Evolutionary conservation across 768 basidiomycete genomes (phyloP).

Genomic region (Kwoniella europaea): DNA sequence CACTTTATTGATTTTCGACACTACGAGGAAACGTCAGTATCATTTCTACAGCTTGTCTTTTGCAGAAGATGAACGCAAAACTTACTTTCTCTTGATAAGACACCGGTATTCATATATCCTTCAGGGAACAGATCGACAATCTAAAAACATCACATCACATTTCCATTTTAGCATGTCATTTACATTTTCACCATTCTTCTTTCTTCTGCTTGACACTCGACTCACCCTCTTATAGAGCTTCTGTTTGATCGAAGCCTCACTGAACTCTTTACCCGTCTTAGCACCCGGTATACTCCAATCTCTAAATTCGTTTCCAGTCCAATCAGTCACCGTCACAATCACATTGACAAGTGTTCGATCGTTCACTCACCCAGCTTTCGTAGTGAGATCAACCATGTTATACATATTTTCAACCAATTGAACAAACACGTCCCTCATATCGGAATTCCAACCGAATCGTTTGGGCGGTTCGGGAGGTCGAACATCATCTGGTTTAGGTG

Average conservation of each 20-base stretch:
- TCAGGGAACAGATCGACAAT: conserved; percentile 50
- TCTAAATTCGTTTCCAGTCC: not conserved
- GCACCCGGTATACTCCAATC: conserved; percentile 22
- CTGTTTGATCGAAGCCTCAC: conserved; percentile 21
- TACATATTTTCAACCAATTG: conserved; percentile 43
- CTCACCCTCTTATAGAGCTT: conserved; percentile 38
- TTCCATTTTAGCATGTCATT: not conserved
- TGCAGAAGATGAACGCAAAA: not conserved
- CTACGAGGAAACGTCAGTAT: not conserved
- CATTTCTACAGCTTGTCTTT: not conserved
- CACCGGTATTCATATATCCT: conserved; percentile 37
- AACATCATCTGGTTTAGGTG: conserved; percentile 18
- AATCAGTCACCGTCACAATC: not conserved
- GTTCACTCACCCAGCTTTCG: conserved; percentile 27
- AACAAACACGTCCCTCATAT: conserved; percentile 41
- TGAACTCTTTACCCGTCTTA: conserved; percentile 29
- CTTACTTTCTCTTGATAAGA: conserved; percentile 54
- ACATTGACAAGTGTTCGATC: too few species aligned
- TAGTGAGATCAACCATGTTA: conserved; percentile 35
- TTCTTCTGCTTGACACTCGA: not conserved
- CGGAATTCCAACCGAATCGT: conserved; percentile 38
- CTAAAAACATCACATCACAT: conserved; percentile 15
- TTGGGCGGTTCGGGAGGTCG: conserved; percentile 41
- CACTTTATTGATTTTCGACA: conserved; percentile 7
- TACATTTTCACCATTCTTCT: not conserved